A percentile compares a stretch with the other conserved stretches of the same genome.
Evolutionary conservation across 2,329 filamentous ascomycete species (phyloP).

Genomic region (Phialophora expanda): DNA sequence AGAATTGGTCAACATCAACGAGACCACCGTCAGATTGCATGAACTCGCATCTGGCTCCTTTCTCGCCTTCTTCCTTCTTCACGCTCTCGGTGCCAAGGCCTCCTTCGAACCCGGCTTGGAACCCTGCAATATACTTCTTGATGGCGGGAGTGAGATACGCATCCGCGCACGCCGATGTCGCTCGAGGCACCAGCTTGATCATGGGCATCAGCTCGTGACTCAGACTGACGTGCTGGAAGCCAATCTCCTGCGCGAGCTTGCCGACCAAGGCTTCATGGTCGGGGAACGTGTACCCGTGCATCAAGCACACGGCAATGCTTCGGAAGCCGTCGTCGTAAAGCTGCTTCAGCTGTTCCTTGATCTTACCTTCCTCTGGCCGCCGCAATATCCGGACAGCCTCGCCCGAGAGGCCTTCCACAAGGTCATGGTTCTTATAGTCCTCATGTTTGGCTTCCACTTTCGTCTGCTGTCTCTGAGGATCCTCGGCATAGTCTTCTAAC

Average conservation of each 20-base stretch:
- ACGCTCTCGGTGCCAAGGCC: conserved; percentile 78
- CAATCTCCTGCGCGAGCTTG: conserved; percentile 75
- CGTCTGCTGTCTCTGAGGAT: conserved; percentile 70
- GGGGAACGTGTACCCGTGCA: conserved; percentile 92
- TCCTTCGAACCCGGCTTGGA: conserved; percentile 79
- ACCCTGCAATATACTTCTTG: conserved; percentile 76
- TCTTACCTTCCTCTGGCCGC: conserved; percentile 61
- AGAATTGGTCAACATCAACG: conserved; percentile 68
- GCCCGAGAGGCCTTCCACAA: conserved; percentile 74
- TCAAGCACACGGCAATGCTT: conserved; percentile 86
- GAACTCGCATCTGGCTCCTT: conserved; percentile 84
- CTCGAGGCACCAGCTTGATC: conserved; percentile 79
- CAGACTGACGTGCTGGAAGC: conserved; percentile 80
- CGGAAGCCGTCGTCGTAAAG: conserved; percentile 73
- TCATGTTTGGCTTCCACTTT: conserved; percentile 58
- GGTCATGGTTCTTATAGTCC: conserved; percentile 45
- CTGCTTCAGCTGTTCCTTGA: conserved; percentile 65
- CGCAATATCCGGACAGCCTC: conserved; percentile 74
- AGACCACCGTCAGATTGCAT: conserved; percentile 88
- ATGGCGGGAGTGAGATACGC: conserved; percentile 81
- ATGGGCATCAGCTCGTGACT: conserved; percentile 85
- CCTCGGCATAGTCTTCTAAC: conserved; percentile 88
- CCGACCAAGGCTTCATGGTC: conserved; percentile 82
- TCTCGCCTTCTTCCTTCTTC: conserved; percentile 66
- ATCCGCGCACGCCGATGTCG: conserved; percentile 78